Conservation (phyloP, 2,329 filamentous ascomycete genomes). For the Metarhizium guizhouense region DNA sequence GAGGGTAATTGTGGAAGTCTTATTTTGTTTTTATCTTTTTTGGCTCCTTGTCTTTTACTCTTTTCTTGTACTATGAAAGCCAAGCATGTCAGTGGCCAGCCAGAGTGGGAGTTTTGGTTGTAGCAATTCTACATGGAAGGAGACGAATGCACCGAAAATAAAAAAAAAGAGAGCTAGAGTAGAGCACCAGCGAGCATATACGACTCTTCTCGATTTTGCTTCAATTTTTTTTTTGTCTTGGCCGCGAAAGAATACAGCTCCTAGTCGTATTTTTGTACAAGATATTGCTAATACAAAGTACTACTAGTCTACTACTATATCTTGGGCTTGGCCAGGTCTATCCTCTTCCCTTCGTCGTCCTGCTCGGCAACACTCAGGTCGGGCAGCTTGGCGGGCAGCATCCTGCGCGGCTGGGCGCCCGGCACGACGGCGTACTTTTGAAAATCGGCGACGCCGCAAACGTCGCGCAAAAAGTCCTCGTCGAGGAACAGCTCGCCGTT, state of each 20-base stretch:
- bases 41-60: conserved; percentile 1
- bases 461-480: conserved; percentile 67
- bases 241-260: no score
- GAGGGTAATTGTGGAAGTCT: not conserved
- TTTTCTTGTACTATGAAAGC: not conserved
- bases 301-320: conserved; percentile 18
- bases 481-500: conserved; percentile 69
- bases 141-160: not conserved
- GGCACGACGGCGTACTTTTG: conserved; percentile 61
- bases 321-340: conserved; percentile 40
- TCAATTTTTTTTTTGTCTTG: no score
- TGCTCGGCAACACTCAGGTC: conserved; percentile 67
- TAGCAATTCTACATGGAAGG: not conserved
- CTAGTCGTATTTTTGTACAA: no score
- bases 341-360: conserved; percentile 64
- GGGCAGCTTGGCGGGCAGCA: conserved; percentile 67
- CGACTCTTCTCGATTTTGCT: not conserved
- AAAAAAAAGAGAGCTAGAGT: not conserved
- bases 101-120: not conserved
- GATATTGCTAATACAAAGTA: no score
- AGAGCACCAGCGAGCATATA: not conserved
- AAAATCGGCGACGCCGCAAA: conserved; percentile 60
- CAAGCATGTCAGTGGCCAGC: not conserved
- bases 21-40: conserved; percentile 4
- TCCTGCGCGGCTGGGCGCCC: conserved; percentile 56